Evolutionary conservation across 2,329 filamentous ascomycete species (phyloP), one percentile per base, ranked within the genome.

Genomic region (Cryphonectria nitschkei): DNA sequence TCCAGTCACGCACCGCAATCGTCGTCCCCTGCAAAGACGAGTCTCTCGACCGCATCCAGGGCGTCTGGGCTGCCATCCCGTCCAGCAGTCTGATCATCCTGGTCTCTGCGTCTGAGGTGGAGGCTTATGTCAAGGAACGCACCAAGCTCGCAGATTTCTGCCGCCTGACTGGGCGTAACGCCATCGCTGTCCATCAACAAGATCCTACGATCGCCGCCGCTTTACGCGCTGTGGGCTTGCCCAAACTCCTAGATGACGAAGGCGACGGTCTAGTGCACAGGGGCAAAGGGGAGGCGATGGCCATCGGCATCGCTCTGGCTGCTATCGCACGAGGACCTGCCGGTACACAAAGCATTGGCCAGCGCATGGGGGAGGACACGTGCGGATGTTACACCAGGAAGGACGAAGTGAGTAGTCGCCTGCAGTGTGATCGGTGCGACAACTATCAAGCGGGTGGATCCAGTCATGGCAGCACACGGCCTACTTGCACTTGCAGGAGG

Each of bases 251-350:
- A 43, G 71, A 73, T 41, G 58, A 60, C 0, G 78, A 79, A 68
- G 79, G 78, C 32, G 68, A 73, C 54, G 73, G 73, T 7, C 72
- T 71, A 41, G 74, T 79, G 68, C 74, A 75, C 69, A 73, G 75
- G 46, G 79, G 79, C 34, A 80, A 80, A 69, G 79, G 79, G 3
- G 79, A 80, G 73, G 79, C 76, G 29, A 78, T 80, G 76, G 70
- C 79, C 9, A 74, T 80, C 2, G 79, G 76, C 50, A 76, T 78
- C 26, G 77, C 78, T 0, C 66, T 80, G 1, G 77, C 77, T 8
- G 75, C 76, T 16, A 70, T 75, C 26, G 71, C 71, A 22, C 66
- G 62, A 46, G 66, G 65, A 16, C 68, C 71, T 7, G 50, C 32
- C 26, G 64, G 11, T 16, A 61, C 63, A 41, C 41, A 62, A 22